Base-by-base conservation (phyloP, 768 basidiomycete species). In the Crucibulum laeve region DNA sequence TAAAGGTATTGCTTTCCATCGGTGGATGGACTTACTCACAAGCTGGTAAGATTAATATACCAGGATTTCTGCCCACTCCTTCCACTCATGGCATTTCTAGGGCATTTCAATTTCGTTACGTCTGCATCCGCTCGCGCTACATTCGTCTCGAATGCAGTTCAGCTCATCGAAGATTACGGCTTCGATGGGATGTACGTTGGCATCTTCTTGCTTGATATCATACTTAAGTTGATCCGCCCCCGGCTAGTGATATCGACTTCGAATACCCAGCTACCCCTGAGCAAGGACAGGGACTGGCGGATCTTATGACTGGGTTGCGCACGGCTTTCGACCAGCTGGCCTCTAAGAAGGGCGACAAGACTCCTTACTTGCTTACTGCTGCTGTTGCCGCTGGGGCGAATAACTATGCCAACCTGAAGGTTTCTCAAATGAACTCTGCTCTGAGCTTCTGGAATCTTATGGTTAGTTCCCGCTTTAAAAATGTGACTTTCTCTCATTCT, bases 401-500 rank as follows among this genome's bases (percentile, higher is more conserved):
- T 4, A 78, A 84, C 53, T 80, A 84, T 47, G 69, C 67, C 34
- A 73, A 76, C 48, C 69, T 85, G 14, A 67, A 72, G 4, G 67
- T 90, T 14, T 56, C 73, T 5, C 75, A 81, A 50, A 82, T 91
- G 80, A 74, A 88, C 54, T 53, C 55, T 14, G 81, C 78, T 5
- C 57, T 92, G 40, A 74, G 69, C 36, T 87, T 80, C 65, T 91
- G 87, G 87, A 89, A 91, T 55, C 59, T 91, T 41, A 91, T 91
- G 89, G 85, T 79, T 35, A 18, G 56, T 21, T 1, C 4, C n/a
- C 21, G 3, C 40, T 18, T 35, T 5, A 4, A 34, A 39, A 38
- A 5, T 22, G n/a, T 4, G 15, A 11, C 22, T 30, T 26, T 22
- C 7, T 10, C 25, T 13, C 11, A 35, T 25, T 46, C 38, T 24